A percentile compares a stretch with the other conserved stretches of the same genome.
Conservation (phyloP, 306 rosid species). For the Dalbergia cochinchinensis region DNA sequence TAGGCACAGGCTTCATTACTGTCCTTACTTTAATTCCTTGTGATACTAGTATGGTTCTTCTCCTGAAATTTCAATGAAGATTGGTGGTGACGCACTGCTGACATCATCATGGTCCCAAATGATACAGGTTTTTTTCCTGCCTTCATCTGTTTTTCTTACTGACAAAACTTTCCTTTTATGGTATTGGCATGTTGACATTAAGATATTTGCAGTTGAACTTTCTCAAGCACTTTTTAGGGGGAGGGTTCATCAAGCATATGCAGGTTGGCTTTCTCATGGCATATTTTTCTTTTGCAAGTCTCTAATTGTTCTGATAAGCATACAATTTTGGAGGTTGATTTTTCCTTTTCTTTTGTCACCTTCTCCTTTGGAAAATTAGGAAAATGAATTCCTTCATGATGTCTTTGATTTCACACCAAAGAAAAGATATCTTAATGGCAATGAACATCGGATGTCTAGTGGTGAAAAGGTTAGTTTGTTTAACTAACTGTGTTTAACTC, state of each 20-base stretch:
- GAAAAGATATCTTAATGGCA: constrained; percentile 58
- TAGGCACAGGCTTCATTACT: constrained; percentile 1
- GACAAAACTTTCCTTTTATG: neutral
- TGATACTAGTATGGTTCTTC: constrained; percentile 62
- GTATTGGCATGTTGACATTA: neutral
- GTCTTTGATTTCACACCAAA: constrained; percentile 76
- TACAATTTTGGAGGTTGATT: neutral
- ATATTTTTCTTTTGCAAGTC: constrained; percentile 9
- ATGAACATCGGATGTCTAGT: constrained; percentile 69
- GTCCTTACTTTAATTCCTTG: constrained; percentile 29
- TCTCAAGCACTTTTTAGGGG: constrained; percentile 77
- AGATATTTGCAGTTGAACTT: constrained; percentile 68
- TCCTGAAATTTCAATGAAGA: constrained; percentile 74
- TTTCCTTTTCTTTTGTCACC: neutral
- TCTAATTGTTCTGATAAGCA: constrained; percentile 4
- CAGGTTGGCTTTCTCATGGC: constrained; percentile 61
- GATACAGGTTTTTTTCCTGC: constrained; percentile 65
- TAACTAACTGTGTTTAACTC: constrained; percentile 12
- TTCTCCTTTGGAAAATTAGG: constrained; percentile 54
- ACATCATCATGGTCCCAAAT: constrained; percentile 74
- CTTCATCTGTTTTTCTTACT: neutral
- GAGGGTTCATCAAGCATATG: constrained; percentile 87
- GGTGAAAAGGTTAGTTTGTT: constrained; percentile 66
- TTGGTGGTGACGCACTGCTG: constrained; percentile 72
- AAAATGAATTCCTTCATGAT: constrained; percentile 79